Conservation (phyloP, 2,329 filamentous ascomycete species). For the Xylariomycetidae sp. region DNA sequence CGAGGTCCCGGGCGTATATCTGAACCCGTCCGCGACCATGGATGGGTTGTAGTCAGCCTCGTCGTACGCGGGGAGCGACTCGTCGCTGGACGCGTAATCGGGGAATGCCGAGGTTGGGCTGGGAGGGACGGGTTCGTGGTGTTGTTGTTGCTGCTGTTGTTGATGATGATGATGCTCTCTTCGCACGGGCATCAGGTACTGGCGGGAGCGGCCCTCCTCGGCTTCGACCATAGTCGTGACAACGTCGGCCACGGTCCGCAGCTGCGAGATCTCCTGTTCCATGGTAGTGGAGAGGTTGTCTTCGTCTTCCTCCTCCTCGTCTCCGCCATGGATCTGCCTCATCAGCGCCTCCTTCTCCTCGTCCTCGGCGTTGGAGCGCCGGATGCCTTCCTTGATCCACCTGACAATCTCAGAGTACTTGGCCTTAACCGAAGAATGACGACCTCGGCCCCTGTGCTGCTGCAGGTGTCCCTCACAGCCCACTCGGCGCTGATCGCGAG, state of each 20-base stretch:
- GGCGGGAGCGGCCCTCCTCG: slow-evolving; percentile 32
- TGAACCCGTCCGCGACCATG: slow-evolving; percentile 40
- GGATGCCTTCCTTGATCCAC: slow-evolving; percentile 18
- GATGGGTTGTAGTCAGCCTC: slow-evolving; percentile 26
- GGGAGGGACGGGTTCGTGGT: slow-evolving; percentile 15
- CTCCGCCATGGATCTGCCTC: slow-evolving; percentile 16
- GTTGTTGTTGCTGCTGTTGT: slow-evolving; percentile 15
- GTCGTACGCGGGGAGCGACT: slow-evolving; percentile 40
- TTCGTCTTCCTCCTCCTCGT: slow-evolving; percentile 24
- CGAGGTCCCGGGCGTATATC: slow-evolving; percentile 30
- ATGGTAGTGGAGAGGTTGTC: slow-evolving; percentile 32
- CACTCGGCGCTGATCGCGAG: slow-evolving; percentile 22
- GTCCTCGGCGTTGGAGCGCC: slow-evolving; percentile 17
- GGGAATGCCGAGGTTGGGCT: slow-evolving; percentile 27
- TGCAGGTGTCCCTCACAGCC: slow-evolving; percentile 20
- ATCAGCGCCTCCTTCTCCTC: slow-evolving; percentile 35
- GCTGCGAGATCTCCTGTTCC: slow-evolving; percentile 45
- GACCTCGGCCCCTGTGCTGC: slow-evolving; percentile 3
- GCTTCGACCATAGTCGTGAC: slow-evolving; percentile 42
- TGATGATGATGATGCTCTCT: slow-evolving; percentile 14
- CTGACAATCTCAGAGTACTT: slow-evolving; percentile 28
- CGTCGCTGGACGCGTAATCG: slow-evolving; percentile 29
- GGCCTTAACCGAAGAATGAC: slow-evolving; percentile 11
- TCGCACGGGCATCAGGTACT: slow-evolving; percentile 1
- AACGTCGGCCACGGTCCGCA: slow-evolving; percentile 41